Conservation (phyloP, 2,329 filamentous ascomycete species). For the Dendryphion nanum region DNA sequence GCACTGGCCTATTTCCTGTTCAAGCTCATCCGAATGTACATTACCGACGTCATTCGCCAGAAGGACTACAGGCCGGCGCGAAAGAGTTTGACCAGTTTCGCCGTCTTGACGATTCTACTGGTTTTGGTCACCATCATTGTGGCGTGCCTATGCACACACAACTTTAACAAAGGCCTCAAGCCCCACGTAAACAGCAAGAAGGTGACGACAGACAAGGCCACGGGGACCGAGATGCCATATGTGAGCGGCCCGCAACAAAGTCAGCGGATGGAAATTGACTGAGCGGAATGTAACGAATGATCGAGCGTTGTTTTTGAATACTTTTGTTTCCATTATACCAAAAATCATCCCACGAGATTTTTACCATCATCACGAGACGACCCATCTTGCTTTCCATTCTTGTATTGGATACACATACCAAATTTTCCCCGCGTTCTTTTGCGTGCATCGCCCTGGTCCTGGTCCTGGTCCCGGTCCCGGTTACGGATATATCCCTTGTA, state of each 20-base stretch:
- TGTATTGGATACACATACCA: no score
- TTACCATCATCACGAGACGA: neutral
- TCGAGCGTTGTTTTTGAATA: no score
- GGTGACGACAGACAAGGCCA: conserved; percentile 46
- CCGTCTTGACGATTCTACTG: conserved; percentile 84
- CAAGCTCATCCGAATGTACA: conserved; percentile 96
- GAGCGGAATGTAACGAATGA: no score
- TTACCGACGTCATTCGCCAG: conserved; percentile 47
- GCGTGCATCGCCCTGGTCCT: conserved; percentile 1
- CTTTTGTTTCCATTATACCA: no score
- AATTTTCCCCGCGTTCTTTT: no score
- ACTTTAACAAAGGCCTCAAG: conserved; percentile 89
- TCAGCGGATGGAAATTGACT: conserved; percentile 44
- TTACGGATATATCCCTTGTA: no score
- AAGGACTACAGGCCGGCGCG: conserved; percentile 72
- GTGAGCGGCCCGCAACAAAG: conserved; percentile 45
- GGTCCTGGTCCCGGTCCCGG: no score
- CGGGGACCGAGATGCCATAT: conserved; percentile 50
- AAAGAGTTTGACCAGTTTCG: conserved; percentile 87
- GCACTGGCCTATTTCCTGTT: conserved; percentile 95
- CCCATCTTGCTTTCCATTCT: no score
- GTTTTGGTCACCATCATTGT: conserved; percentile 87
- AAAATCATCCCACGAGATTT: no score
- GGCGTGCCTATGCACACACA: conserved; percentile 81
- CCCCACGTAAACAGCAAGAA: conserved; percentile 70